Evolutionary conservation across 257 asterid genomes (phyloP).

Genomic region (Solanum neorickii): DNA sequence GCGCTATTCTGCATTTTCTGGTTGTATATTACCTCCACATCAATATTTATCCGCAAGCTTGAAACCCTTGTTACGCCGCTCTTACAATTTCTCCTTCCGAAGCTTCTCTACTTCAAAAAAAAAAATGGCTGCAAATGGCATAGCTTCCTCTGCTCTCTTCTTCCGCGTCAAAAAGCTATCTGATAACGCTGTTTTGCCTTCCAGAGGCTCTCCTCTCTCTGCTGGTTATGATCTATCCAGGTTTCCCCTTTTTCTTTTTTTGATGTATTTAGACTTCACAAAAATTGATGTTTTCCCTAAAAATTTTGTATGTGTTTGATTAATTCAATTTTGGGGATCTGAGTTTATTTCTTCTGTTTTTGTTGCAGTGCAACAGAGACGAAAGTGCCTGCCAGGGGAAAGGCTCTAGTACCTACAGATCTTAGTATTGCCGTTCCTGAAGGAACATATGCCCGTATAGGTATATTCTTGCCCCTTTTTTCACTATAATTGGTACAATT

Average conservation of each 20-base stretch:
- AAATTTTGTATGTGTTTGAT: neutral
- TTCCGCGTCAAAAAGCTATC: conserved; percentile 34
- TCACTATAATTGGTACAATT: neutral
- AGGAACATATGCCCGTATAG: conserved; percentile 85
- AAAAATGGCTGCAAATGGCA: neutral
- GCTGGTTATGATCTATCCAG: conserved; percentile 45
- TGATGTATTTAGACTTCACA: neutral
- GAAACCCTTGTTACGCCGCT: neutral
- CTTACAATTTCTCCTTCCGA: neutral
- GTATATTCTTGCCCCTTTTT: conserved; percentile 8
- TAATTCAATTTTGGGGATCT: neutral
- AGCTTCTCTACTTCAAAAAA: neutral
- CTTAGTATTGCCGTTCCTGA: conserved; percentile 67
- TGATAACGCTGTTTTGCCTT: conserved; percentile 24
- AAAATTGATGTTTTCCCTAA: neutral
- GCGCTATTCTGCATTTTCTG: conserved; percentile 19
- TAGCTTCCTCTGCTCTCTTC: conserved; percentile 1
- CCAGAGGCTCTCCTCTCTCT: conserved; percentile 21
- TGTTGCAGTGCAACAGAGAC: conserved; percentile 40
- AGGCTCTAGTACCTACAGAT: conserved; percentile 75
- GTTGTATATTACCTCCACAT: neutral
- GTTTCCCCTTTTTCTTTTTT: neutral
- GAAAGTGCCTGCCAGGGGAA: conserved; percentile 68
- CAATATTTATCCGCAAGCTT: neutral
- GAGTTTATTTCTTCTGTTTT: too few species aligned